Percentiles rank a stretch among this genome's conserved stretches.
phyloP scores from a whole-genome alignment of 345 rosid genomes.

The Zanthoxylum bungeanum region DNA sequence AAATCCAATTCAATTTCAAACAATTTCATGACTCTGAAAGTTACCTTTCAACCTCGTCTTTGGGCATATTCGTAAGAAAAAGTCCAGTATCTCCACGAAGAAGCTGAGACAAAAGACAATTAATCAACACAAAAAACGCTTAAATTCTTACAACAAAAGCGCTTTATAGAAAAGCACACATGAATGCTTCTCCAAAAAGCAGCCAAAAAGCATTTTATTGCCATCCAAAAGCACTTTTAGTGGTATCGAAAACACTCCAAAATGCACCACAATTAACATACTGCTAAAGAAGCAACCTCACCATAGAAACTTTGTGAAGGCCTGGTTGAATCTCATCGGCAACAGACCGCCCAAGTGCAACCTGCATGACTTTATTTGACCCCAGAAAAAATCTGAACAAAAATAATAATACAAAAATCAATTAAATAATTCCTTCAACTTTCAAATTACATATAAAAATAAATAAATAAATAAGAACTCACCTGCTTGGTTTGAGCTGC shows the following conservation, averaged over 20 bases:
- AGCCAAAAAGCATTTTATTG: not conserved
- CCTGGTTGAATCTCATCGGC: constrained; percentile 84
- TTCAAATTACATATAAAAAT: not conserved
- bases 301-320: constrained; percentile 77
- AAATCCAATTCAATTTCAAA: not conserved
- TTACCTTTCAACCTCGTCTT: constrained; percentile 86
- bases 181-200: not conserved
- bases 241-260: not conserved
- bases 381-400: constrained; percentile 80
- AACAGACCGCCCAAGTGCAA: constrained; percentile 86
- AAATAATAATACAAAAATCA: not conserved
- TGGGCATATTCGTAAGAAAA: constrained; percentile 70
- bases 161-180: not conserved
- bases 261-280: not conserved
- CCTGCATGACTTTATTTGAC: constrained; percentile 96
- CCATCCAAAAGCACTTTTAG: not conserved
- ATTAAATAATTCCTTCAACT: not conserved
- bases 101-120: constrained; percentile 39
- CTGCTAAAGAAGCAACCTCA: constrained; percentile 18
- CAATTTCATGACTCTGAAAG: not conserved
- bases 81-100: constrained; percentile 81
- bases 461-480: not conserved
- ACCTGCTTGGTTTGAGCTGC: constrained; percentile 85
- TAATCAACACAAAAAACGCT: not conserved
- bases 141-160: not conserved